phyloP scores from a whole-genome alignment of 2,329 filamentous ascomycete genomes.

The Ceratocystis smalleyi region DNA sequence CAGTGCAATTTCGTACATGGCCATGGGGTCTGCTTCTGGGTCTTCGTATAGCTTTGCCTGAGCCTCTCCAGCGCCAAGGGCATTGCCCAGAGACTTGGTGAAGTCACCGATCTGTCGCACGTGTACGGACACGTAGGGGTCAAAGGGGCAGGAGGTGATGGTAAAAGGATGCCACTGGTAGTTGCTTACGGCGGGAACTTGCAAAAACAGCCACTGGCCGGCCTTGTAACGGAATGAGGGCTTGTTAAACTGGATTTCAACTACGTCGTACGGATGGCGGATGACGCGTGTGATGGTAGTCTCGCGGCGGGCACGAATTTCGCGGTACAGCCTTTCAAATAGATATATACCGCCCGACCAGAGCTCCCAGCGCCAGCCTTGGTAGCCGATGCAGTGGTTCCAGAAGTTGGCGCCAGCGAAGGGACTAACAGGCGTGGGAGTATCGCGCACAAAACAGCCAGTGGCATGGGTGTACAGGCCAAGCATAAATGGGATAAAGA shows the following conservation, averaged over 20 bases:
- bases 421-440: conserved; percentile 54
- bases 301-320: conserved; percentile 65
- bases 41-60: conserved; percentile 69
- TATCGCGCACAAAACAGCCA: conserved; percentile 90
- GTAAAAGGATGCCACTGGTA: conserved; percentile 90
- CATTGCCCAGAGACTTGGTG: conserved; percentile 63
- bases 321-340: conserved; percentile 75
- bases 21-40: conserved; percentile 52
- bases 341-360: conserved; percentile 75
- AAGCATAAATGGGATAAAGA: conserved; percentile 89
- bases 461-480: conserved; percentile 91
- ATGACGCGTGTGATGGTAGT: conserved; percentile 91
- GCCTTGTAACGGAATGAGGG: conserved; percentile 84
- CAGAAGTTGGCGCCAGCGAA: conserved; percentile 74
- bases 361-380: conserved; percentile 95
- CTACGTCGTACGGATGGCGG: conserved; percentile 83
- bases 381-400: conserved; percentile 85
- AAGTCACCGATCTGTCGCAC: conserved; percentile 83
- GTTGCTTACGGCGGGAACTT: conserved; percentile 62
- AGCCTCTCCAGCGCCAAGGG: conserved; percentile 62
- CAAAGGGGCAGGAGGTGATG: conserved; percentile 80
- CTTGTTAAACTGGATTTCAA: conserved; percentile 82
- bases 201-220: conserved; percentile 81
- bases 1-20: conserved; percentile 82
- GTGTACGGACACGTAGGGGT: conserved; percentile 74